phyloP scores from a whole-genome alignment of 2,329 filamentous ascomycete species.

The Fusarium begoniae region DNA sequence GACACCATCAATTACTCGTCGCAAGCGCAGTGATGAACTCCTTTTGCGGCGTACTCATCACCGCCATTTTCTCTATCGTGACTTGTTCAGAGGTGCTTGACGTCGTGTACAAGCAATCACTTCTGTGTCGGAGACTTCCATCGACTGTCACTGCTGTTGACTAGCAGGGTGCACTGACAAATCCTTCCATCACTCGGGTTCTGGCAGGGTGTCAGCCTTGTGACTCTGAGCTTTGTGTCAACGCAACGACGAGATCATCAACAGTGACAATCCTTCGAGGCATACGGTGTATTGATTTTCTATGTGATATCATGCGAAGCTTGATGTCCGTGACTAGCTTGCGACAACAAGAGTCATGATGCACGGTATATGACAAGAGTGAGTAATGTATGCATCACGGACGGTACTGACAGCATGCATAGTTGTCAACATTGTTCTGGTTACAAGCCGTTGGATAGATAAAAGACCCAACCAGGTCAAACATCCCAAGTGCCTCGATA shows the following conservation, averaged over 20 bases:
- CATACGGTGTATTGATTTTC: no score
- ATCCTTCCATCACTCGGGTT: accelerated
- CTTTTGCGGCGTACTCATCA: not conserved
- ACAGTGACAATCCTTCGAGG: no score
- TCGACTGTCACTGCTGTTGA: not conserved
- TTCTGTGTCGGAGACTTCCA: not conserved
- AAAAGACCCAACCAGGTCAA: not conserved
- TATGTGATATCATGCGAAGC: accelerated
- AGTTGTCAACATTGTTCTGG: accelerated
- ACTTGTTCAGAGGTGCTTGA: not conserved
- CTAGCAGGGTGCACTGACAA: not conserved
- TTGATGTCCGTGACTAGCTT: accelerated
- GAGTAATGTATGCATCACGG: no score
- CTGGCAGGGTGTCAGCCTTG: accelerated
- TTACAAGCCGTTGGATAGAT: not conserved
- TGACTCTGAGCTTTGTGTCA: accelerated
- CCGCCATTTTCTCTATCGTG: not conserved
- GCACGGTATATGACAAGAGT: not conserved
- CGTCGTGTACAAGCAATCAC: not conserved
- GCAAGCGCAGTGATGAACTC: not conserved
- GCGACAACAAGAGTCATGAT: accelerated
- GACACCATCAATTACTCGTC: not conserved
- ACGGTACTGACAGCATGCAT: not conserved
- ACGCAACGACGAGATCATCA: accelerated
- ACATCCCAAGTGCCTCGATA: accelerated